Base-by-base conservation (phyloP, 805 yeast genomes). In the Kodamaea lidongshanica region DNA sequence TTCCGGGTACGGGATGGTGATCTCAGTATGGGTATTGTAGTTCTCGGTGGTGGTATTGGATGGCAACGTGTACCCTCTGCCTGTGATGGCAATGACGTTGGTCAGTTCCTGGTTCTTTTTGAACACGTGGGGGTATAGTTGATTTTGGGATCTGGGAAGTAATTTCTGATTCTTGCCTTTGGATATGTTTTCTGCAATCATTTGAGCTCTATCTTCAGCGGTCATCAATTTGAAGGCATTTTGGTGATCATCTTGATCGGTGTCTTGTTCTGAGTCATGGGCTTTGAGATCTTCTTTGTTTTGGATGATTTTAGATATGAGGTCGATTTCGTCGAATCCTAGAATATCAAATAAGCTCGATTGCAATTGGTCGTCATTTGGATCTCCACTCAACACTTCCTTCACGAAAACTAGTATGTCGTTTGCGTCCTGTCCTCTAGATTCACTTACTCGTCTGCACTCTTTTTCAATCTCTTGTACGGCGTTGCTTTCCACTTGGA, bases 101-200 rank as follows among this genome's bases (percentile, higher is more conserved):
- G 39, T 20, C 4, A 33, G 26, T 24, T 76, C 85, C 29, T 71
- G 74, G 25, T 79, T 63, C 39, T 82, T 74, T 14, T 27, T 27
- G 54, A 69, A 92, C 2, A 92, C 96, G 56, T 94, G 95, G 0
- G 96, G 96, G 45, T 86, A 89, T 32, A 70, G 61, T 12, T 69
- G 69, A 21, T 60, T 64, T 4, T 62, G 50, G 9, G 54, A 45
- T 19, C 65, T 70, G 1, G 75, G 72, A 9, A 63, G 64, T 11
- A 79, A 46, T 13, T 61, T 58, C 28, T 64, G 65, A 42, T 70
- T 72, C 42, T 67, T 71, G 0, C 77, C 70, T 13, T 50, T 54
- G 31, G 62, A 56, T 3, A 67, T 67, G 43, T 76, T 79, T 19
- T 65, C 65, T 12, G 61, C 50, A 5, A 76, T 72, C 38, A 72